A percentile compares a stretch with the other conserved stretches of the same genome.
These are phyloP conservation scores for Microbotryum scabiosae DNA, from an alignment of 1,284 basidiomycete species.

Conservation along the genomic window DNA sequence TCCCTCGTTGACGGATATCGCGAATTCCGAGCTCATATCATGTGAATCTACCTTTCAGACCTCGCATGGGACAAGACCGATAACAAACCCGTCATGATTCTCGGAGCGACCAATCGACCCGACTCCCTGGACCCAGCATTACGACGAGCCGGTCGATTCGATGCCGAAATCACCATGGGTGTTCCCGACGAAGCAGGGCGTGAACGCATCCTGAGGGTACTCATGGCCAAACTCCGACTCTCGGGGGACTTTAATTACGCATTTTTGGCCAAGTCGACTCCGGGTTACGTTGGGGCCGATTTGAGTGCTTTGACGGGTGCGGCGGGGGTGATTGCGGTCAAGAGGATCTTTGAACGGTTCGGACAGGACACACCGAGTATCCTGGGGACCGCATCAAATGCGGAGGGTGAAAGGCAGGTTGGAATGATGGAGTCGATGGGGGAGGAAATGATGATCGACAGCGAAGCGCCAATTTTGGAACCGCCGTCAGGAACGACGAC, in stretches of 20 bases:
- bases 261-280: constrained; percentile 80
- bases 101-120: constrained; percentile 91
- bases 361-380: constrained; percentile 42
- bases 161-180: constrained; percentile 95
- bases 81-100: constrained; percentile 83
- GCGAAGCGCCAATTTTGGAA: constrained; percentile 21
- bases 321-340: constrained; percentile 91
- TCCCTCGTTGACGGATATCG: not conserved
- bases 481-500: not conserved
- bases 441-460: constrained; percentile 34
- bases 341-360: constrained; percentile 83
- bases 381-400: not conserved
- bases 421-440: constrained; percentile 25
- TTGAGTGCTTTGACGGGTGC: constrained; percentile 81
- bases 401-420: constrained; percentile 8
- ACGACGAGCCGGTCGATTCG: constrained; percentile 85
- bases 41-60: constrained; percentile 45
- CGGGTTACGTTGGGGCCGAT: constrained; percentile 95
- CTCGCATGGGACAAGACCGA: constrained; percentile 85
- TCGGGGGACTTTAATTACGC: constrained; percentile 74
- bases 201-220: constrained; percentile 74
- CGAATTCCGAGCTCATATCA: not conserved
- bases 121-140: constrained; percentile 90
- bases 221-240: constrained; percentile 64
- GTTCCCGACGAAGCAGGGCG: constrained; percentile 86